Evolutionary conservation across 202 grass and related monocot genomes (phyloP).

Genomic region (Setaria italica): DNA sequence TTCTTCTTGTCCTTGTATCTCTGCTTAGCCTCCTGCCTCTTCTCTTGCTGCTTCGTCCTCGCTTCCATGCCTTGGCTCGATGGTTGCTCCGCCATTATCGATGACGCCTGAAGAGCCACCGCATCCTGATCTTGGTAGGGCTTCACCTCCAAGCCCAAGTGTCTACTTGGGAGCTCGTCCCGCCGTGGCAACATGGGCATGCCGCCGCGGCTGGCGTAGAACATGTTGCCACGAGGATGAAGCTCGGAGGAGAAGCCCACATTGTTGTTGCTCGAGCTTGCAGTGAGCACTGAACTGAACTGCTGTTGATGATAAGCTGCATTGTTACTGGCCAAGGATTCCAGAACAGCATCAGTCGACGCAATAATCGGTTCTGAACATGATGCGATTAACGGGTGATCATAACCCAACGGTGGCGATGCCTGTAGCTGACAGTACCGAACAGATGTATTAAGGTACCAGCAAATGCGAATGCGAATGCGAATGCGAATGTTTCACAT

Average conservation of each 20-base stretch:
- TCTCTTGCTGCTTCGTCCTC: constrained; percentile 5
- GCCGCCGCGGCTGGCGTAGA: neutral
- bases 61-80: constrained; percentile 10
- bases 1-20: constrained; percentile 56
- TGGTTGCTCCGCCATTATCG: neutral
- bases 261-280: constrained; percentile 1
- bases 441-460: neutral
- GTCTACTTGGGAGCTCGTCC: neutral
- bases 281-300: constrained; percentile 17
- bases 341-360: constrained; percentile 18
- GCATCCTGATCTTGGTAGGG: constrained; percentile 10
- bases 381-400: constrained; percentile 4
- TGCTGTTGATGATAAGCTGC: neutral
- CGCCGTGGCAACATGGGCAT: neutral
- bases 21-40: constrained; percentile 41
- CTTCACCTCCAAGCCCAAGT: neutral
- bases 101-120: neutral
- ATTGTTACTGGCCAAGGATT: constrained; percentile 35
- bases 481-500: too few species aligned
- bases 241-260: neutral
- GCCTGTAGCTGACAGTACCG: constrained; percentile 13
- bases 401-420: constrained; percentile 23
- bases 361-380: constrained; percentile 1
- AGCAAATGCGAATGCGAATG: neutral
- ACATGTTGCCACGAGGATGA: neutral